Base-by-base conservation (phyloP, 495 filamentous ascomycete species). In the Umbilicaria muhlenbergii region DNA sequence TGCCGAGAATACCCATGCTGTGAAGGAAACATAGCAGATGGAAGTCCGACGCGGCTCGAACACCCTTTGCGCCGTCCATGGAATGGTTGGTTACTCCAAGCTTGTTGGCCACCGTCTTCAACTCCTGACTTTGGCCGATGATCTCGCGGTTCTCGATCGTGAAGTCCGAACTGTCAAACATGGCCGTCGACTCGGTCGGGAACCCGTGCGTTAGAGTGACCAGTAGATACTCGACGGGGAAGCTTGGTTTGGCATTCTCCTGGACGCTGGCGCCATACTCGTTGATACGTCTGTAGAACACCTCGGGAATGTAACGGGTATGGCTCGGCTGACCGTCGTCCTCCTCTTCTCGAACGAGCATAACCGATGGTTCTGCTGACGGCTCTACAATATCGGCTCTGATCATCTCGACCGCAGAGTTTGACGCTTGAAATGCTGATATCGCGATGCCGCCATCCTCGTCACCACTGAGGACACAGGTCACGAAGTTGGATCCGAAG, bases 131-230 rank as follows among this genome's bases (percentile, higher is more conserved):
- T 56, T 86, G 75, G 18, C 91, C 91, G 36, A 93, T 73, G 13
- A 75, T 64, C 55, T 92, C 84, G 41, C 91, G 75, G 52, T 96
- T 94, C 56, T 87, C 91, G 56, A 94, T 80, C 10, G 89, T 80
- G 60, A 95, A 99, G 13, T 60, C 67, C 32, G 67, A 70, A 47
- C 68, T 64, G 41, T 72, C 68, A 63, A 96, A 96, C 12, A 78
- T 45, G 5, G 87, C 86, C 28, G 73, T 75, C 5, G 83, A 69
- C 24, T 79, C 67, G 35, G 77, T 86, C 1, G 92, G 92, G 65
- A 96, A 95, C 34, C 92, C 91, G 56, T 99, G 89, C 7, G 91
- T 99, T 35, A 99, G 73, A 6, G 91, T 95, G 42, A 95, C 84
- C 28, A 95, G 76, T 28, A 99, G 72, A 58, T 95, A 99, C 53